Evolutionary conservation across 2,329 filamentous ascomycete genomes (phyloP).

Genomic region (Penicillium polonicum): DNA sequence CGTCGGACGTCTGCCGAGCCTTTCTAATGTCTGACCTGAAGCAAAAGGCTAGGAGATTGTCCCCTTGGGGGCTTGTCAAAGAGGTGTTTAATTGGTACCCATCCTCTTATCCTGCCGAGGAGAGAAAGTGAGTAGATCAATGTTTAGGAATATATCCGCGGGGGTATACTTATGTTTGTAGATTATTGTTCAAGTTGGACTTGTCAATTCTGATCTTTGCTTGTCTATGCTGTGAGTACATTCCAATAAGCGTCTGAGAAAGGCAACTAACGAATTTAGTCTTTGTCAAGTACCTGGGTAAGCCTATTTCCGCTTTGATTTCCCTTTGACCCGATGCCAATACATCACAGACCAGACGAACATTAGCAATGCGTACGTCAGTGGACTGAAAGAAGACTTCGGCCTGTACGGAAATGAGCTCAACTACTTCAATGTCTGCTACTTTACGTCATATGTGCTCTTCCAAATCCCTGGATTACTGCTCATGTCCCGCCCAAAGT

Average conservation of each 20-base stretch:
- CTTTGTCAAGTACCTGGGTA: slow-evolving; percentile 32
- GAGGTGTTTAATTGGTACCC: slow-evolving; percentile 38
- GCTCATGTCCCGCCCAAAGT: slow-evolving; percentile 30
- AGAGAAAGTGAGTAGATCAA: slow-evolving; percentile 26
- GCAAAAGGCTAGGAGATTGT: slow-evolving; percentile 5
- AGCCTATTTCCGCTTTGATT: neutral
- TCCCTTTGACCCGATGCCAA: neutral
- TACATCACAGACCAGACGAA: slow-evolving; percentile 29
- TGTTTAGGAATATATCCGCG: neutral
- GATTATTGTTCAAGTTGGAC: slow-evolving; percentile 34
- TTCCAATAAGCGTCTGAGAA: neutral
- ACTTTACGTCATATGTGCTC: slow-evolving; percentile 32
- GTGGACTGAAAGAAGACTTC: slow-evolving; percentile 35
- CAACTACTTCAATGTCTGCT: slow-evolving; percentile 35
- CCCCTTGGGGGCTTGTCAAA: slow-evolving; percentile 24
- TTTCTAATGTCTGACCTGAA: slow-evolving; percentile 19
- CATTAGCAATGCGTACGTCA: slow-evolving; percentile 37
- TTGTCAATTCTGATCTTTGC: slow-evolving; percentile 34
- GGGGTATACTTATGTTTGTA: slow-evolving; percentile 6
- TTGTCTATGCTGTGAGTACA: slow-evolving; percentile 32
- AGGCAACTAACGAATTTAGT: slow-evolving; percentile 16
- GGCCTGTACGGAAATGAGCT: slow-evolving; percentile 32
- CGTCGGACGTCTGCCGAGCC: neutral
- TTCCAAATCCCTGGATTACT: slow-evolving; percentile 34
- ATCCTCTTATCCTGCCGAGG: slow-evolving; percentile 29